Conservation (phyloP, 305 asterid species). For the Withania somnifera region DNA sequence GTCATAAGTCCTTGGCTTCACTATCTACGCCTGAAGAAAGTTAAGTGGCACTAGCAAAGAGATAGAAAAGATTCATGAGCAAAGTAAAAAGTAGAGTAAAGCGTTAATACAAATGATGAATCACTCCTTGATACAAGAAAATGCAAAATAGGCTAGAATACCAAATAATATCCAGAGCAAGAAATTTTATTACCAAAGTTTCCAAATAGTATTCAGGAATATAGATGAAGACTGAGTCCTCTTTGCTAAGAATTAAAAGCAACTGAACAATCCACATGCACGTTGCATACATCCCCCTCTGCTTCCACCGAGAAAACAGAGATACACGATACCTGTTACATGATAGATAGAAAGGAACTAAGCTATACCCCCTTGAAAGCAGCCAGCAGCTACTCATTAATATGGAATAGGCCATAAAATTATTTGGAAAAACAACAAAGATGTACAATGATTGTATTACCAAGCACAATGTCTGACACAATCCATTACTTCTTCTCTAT, state of each 20-base stretch:
- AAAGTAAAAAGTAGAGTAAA: neutral
- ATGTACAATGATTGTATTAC: constrained; percentile 26
- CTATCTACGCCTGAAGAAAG: neutral
- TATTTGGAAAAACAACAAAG: neutral
- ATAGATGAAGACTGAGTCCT: constrained; percentile 55
- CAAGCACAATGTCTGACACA: constrained; percentile 94
- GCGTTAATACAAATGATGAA: neutral
- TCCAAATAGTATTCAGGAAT: constrained; percentile 91
- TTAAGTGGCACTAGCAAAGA: neutral
- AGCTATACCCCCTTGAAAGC: constrained; percentile 4
- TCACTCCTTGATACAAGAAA: neutral
- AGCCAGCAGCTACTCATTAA: neutral
- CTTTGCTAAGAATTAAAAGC: constrained; percentile 81
- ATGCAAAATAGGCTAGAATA: neutral
- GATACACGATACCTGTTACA: constrained; percentile 78
- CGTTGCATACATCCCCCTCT: constrained; percentile 84
- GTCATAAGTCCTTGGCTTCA: neutral
- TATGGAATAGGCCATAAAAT: neutral
- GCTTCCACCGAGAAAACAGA: constrained; percentile 86
- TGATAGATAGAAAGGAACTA: neutral
- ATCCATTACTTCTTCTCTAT: constrained; percentile 84
- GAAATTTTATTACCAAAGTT: constrained; percentile 52
- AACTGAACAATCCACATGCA: constrained; percentile 96
- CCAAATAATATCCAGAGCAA: neutral
- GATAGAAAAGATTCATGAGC: neutral